Evolutionary conservation across 495 filamentous ascomycete species (phyloP), one percentile per base, ranked within the genome.

Genomic region (Clavariopsis aquatica): DNA sequence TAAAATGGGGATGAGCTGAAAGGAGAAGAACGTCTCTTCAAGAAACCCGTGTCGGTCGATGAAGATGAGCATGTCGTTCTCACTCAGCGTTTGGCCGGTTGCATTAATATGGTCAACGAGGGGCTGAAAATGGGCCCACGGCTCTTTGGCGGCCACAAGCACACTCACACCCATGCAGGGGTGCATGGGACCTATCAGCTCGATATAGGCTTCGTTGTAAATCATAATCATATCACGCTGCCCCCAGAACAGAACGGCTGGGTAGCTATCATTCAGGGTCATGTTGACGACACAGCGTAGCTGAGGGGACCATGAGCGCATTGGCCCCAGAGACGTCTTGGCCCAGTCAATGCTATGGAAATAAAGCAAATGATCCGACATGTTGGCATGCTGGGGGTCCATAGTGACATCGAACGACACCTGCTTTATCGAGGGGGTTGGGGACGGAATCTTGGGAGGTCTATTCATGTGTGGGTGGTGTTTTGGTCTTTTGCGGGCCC

Each of bases 191-290:
- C 26, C 31, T 5, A 65, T 62, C 10, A 71, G 29, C 13, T 67
- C 60, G 9, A 62, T 24, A 20, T 51, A 60, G 8, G 61, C 38
- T 49, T 68, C 65, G 36, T 69, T 71, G 53, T 71, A 71, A 1
- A 71, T 55, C 47, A 65, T 62, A 5, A 52, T 59, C 6, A 65
- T 17, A 17, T 43, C 38, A 5, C 58, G 34, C 10, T 60, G 22
- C 17, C 67, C 67, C 67, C 69, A 71, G 56, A 61, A 65, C 12
- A 71, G 10, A 28, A 71, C 46, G 17, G 57, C 36, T 4, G 69
- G 60, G 36, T 34, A n/a, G 10, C 46, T 57, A 38, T 65, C 51
- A 17, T 43, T 45, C 49, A 68, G 61, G 0, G 65, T 46, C 20
- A 69, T n/a, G 36, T 60, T 49, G 29, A 55, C 47, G 20, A 65